Percentiles rank a stretch among this genome's conserved stretches.
Conservation (phyloP, 257 asterid species). For the Nicotiana noctiflora region DNA sequence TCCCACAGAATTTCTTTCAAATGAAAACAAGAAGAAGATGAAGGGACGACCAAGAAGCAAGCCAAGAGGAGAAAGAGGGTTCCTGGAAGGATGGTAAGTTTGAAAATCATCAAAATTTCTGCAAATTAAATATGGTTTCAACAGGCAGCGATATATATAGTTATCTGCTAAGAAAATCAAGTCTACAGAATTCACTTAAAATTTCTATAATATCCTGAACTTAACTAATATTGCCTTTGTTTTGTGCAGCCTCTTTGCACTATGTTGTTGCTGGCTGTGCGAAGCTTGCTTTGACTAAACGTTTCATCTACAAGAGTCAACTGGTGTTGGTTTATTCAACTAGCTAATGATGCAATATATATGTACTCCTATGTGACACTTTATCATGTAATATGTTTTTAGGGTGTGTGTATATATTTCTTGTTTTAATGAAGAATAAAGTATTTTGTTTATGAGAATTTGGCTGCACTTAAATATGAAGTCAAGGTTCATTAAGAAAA, state of each 20-base stretch:
- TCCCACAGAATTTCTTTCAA: constrained; percentile 35
- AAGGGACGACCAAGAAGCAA: too few relatives aligned
- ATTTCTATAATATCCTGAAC: background rate
- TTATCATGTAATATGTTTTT: background rate
- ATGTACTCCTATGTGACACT: background rate
- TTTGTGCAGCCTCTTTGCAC: constrained; percentile 49
- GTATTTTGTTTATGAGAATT: too few relatives aligned
- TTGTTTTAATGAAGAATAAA: background rate
- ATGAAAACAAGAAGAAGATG: constrained; percentile 34
- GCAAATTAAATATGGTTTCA: background rate
- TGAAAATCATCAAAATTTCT: background rate
- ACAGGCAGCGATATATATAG: too few relatives aligned
- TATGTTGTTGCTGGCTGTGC: constrained; percentile 72
- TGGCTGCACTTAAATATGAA: background rate
- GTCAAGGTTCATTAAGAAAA: background rate
- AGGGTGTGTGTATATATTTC: background rate
- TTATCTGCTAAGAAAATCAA: background rate
- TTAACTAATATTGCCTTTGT: background rate
- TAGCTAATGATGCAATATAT: background rate
- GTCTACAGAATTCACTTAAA: background rate
- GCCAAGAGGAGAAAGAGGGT: constrained; percentile 60
- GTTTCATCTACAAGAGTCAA: background rate
- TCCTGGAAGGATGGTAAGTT: constrained; percentile 62
- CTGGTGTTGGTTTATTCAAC: background rate
- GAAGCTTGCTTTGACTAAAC: constrained; percentile 37